Conservation (phyloP, 441 rosid species). For the Corymbia calophylla region DNA sequence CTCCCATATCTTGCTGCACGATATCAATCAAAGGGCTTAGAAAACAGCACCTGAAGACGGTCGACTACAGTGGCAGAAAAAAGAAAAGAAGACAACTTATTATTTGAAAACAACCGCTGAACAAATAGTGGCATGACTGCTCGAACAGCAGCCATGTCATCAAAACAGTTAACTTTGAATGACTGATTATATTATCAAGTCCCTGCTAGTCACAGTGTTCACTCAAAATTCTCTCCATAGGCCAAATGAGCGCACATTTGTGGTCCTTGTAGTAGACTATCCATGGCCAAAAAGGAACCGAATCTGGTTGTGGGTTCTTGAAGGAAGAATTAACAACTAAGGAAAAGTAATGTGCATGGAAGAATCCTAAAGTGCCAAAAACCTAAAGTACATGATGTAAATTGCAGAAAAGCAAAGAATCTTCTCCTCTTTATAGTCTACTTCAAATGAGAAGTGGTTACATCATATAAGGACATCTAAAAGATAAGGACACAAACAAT, state of each 20-base stretch:
- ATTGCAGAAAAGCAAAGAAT: not conserved
- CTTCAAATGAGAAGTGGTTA: not conserved
- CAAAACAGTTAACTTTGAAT: not conserved
- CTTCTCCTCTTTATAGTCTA: not conserved
- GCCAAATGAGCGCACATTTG: not conserved
- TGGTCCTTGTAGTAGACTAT: not conserved
- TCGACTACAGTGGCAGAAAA: not conserved
- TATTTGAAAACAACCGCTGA: not conserved
- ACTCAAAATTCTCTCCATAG: not conserved
- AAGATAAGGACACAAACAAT: not conserved
- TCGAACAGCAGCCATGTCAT: not conserved
- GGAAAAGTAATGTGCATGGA: not conserved
- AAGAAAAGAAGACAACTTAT: not conserved
- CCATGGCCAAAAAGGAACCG: not conserved
- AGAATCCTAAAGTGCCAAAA: not conserved
- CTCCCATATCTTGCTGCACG: conserved; percentile 38
- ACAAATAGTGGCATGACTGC: not conserved
- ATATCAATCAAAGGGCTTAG: not conserved
- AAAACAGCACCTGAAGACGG: not conserved
- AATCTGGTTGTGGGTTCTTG: not conserved
- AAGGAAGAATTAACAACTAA: not conserved
- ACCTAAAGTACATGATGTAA: not conserved
- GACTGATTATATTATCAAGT: not conserved
- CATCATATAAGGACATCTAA: not conserved
- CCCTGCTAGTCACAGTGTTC: not conserved